Percentiles rank a stretch among this genome's conserved stretches.
phyloP scores from a whole-genome alignment of 129 eudicot species.

The Helichrysum umbraculigerum region DNA sequence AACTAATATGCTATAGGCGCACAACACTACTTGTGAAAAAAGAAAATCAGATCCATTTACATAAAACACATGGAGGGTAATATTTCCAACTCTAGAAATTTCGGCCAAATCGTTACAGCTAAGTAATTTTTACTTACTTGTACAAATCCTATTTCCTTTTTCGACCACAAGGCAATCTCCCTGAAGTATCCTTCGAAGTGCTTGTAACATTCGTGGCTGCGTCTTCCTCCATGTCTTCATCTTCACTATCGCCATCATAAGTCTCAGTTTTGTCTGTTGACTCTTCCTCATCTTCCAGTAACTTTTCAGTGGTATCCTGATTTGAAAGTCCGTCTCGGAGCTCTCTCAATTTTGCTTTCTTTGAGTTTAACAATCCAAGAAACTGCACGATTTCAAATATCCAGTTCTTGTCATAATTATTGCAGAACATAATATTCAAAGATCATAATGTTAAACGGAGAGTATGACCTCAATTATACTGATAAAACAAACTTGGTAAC shows the following conservation, averaged over 20 bases:
- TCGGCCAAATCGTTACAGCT: background rate
- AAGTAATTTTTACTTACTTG: background rate
- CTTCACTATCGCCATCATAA: slow-evolving; percentile 59
- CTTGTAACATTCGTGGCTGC: slow-evolving; percentile 31
- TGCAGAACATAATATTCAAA: background rate
- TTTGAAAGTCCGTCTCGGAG: slow-evolving; percentile 58
- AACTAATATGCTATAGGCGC: no score
- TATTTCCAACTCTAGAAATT: background rate
- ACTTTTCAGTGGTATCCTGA: slow-evolving; percentile 38
- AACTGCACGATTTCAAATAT: slow-evolving; percentile 44
- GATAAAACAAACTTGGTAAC: background rate
- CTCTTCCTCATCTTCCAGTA: slow-evolving; percentile 53
- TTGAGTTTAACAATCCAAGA: slow-evolving; percentile 66
- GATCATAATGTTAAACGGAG: slow-evolving; percentile 1
- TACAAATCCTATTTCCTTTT: slow-evolving; percentile 47
- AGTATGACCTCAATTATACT: background rate
- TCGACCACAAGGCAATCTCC: slow-evolving; percentile 48
- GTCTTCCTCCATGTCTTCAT: slow-evolving; percentile 42
- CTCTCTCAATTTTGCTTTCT: slow-evolving; percentile 82
- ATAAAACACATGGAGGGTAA: no score
- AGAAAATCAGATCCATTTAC: no score
- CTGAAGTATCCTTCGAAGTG: slow-evolving; percentile 48
- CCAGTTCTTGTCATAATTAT: background rate
- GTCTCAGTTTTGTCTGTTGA: slow-evolving; percentile 75
- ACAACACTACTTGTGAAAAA: no score